Evolutionary conservation across 805 yeast species (phyloP), one percentile per base, ranked within the genome.

Genomic region (Starmerella apicola): DNA sequence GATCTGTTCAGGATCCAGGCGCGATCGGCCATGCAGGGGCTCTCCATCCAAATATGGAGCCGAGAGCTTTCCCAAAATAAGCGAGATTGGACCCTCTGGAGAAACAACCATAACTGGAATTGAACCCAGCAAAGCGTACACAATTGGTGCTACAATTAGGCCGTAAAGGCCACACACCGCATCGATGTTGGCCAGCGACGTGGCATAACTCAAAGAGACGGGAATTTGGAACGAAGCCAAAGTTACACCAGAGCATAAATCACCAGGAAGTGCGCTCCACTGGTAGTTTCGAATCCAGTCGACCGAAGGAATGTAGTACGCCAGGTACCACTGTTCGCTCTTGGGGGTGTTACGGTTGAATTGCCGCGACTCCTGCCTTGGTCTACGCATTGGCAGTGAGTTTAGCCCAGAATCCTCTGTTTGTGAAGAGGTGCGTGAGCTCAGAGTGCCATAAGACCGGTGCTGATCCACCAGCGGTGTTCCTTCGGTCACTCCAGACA

Each of bases 221-320:
- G 98, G 97, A 36, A 88, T 74, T 57, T 86, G 96, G 60, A 85
- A 88, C 4, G 91, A 78, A 0, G 95, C 95, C 26, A 86, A 59
- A 0, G 96, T 77, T 4, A 84, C 52, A 0, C 98, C 97, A 2
- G 95, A 94, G 15, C 79, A 60, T 7, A 81, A 53, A 54, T 88
- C 98, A 19, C 77, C 71, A 7, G 69, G 47, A 31, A 76, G 49
- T 34, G 57, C 54, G 28, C 43, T 34, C 46, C 50, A 44, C 13
- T 51, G 30, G 42, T 75, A 75, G 39, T 62, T 56, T 4, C 63
- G 56, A 30, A 73, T 51, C 81, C 81, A 75, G 2, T 74, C 65
- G 32, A 73, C 51, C 24, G 68, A 63, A 1, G 81, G 81, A 5
- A 75, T 50, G 48, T 75, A 75, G 57, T 75, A 75, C 3, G 64